These are phyloP conservation scores for Globisporangium spinosum DNA, from an alignment of 352 stramenopile species.

Conservation along the genomic window DNA sequence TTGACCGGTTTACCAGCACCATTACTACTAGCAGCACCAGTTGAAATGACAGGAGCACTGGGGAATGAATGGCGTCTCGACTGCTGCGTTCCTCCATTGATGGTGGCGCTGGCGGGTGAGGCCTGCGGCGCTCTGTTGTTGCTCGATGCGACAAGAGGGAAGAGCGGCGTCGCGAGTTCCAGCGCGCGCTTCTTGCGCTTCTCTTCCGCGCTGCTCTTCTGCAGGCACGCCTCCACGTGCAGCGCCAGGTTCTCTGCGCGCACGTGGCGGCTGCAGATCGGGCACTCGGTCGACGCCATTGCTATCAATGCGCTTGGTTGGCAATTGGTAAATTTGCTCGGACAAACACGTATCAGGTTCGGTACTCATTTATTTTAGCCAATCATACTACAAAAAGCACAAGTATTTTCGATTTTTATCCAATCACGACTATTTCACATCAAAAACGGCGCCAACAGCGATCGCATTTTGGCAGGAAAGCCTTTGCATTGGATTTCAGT, in stretches of 20 bases:
- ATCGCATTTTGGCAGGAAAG: not conserved
- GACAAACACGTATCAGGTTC: not conserved
- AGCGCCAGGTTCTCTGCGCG: conserved; percentile 65
- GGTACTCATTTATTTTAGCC: not conserved
- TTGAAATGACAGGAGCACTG: not conserved
- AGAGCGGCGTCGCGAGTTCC: conserved; percentile 15
- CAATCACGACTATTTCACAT: not conserved
- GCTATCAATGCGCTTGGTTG: not conserved
- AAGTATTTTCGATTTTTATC: not conserved
- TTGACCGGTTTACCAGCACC: not conserved
- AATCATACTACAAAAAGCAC: not conserved
- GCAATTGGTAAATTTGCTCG: not conserved
- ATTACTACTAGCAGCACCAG: not conserved
- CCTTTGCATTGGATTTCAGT: not conserved
- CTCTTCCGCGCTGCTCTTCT: conserved; percentile 26
- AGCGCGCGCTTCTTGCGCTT: conserved; percentile 16
- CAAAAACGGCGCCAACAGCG: not conserved
- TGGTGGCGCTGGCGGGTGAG: not conserved
- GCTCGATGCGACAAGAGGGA: conserved; percentile 3
- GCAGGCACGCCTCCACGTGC: conserved; percentile 69
- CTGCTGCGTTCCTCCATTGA: not conserved
- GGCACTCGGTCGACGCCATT: conserved; percentile 47
- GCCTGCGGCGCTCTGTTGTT: not conserved
- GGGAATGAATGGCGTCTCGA: conserved; percentile 15
- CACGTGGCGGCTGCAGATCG: conserved; percentile 78